Evolutionary conservation across 352 stramenopile species (phyloP), one percentile per base, ranked within the genome.

Genomic region (Phytophthora colocasiae): DNA sequence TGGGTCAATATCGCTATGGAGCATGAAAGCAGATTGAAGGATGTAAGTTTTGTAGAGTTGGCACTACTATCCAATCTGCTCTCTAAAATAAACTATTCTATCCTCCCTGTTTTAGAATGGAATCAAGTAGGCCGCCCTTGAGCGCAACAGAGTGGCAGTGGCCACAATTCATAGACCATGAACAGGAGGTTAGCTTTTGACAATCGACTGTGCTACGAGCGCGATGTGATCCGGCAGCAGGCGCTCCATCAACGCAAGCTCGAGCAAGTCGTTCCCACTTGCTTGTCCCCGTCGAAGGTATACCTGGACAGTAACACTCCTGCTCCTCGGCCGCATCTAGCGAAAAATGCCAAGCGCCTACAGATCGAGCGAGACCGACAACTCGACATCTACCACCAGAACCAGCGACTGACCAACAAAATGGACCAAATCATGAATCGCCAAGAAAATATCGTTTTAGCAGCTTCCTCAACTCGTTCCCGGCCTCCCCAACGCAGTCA

Each of bases 131-230:
- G 8, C 40, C 17, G 19, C 46, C 14, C 14, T 22, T 57, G n/a
- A 19, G n/a, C 26, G 29, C 36, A 17, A 15, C 48, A 61, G 19
- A 17, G 31, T 36, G 8, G 31, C 31, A 36, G 31, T 36, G 31
- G 8, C 2, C 31, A 36, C 31, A 12, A 36, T 36, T 36, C 31
- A 14, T 34, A 34, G 32, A 26, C 40, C 29, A 94, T 94, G 83
- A 94, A 94, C 75, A 83, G 73, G 61, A 87, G 71, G 60, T 75
- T 94, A 55, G 75, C 77, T 63, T 94, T 92, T 60, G 80, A 92
- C 66, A 94, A 94, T 52, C 85, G 80, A 10, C 71, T 94, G 32
- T 94, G 85, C 74, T 94, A 92, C 48, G 83, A 94, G 70, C 85
- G 85, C 50, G 78, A 91, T 56, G 82, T 94, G 31, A 65, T 69